Percentiles rank a stretch among this genome's conserved stretches.
phyloP scores from a whole-genome alignment of 495 filamentous ascomycete genomes.

The Trichoderma parareesei region DNA sequence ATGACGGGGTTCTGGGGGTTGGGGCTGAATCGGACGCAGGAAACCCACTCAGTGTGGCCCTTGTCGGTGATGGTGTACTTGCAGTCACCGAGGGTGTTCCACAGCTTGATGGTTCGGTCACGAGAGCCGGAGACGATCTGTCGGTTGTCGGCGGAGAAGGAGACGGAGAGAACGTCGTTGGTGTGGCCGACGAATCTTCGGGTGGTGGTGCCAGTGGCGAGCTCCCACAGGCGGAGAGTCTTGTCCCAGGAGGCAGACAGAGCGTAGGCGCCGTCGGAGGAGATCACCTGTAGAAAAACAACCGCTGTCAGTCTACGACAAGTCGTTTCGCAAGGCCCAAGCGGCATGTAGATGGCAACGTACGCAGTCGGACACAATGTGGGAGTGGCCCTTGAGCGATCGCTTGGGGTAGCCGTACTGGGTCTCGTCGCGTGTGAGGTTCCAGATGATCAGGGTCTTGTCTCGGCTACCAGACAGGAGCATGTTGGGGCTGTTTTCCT shows the following conservation, averaged over 20 bases:
- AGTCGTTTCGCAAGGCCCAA: conserved; percentile 5
- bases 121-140: conserved; percentile 99
- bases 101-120: conserved; percentile 98
- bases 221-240: conserved; percentile 99
- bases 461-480: conserved; percentile 94
- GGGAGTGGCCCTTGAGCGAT: conserved; percentile 94
- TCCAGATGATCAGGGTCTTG: conserved; percentile 99
- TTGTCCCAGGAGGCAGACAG: conserved; percentile 99
- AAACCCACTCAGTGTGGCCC: conserved; percentile 99
- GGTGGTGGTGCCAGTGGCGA: conserved; percentile 90
- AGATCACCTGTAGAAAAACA: conserved; percentile 70
- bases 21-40: conserved; percentile 97
- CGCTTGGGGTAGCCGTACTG: conserved; percentile 98
- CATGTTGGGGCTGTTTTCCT: conserved; percentile 84
- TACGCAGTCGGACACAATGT: conserved; percentile 99
- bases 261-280: conserved; percentile 98
- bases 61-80: conserved; percentile 99
- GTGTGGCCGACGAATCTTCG: conserved; percentile 98
- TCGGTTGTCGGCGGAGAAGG: conserved; percentile 99
- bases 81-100: conserved; percentile 99
- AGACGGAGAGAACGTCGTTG: conserved; percentile 99
- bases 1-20: conserved; percentile 99
- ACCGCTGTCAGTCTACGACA: conserved; percentile 22
- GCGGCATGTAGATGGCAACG: conserved; percentile 26
- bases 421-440: conserved; percentile 97